Evolutionary conservation across 1,284 basidiomycete genomes (phyloP), one percentile per base, ranked within the genome.

Genomic region (Fistulina hepatica): DNA sequence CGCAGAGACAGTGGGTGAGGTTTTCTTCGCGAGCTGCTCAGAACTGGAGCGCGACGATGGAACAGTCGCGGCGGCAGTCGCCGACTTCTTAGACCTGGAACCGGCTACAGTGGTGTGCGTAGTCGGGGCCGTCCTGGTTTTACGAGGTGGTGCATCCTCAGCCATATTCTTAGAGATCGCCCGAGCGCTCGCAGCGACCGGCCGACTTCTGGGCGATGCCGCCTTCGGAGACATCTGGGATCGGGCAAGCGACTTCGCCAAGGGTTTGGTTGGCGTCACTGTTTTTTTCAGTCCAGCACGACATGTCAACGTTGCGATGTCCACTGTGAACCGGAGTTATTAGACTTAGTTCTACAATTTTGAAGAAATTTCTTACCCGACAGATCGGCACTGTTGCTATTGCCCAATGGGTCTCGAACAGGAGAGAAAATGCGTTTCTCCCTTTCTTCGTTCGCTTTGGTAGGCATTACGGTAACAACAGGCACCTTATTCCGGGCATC

Each of bases 331-430:
- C 10, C 3, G 19, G 10, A 4, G 10, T 31, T 19, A n/a, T n/a
- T 44, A 8, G 33, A 17, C 15, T 49, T 48, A 20, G 42, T 33
- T 30, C 44, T 30, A 27, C 39, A 26, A 23, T 17, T 13, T 55
- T 43, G 50, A 52, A 45, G 3, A 16, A 34, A 15, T 15, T 12
- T 36, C 52, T 33, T 44, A 58, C 53, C 44, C 23, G 56, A 55
- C 24, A 59, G 51, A 36, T 54, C 51, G 33, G 45, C 53, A 47
- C 37, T 47, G 44, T 43, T 54, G 34, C 53, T 59, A 25, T 65
- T 66, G 34, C 65, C 61, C 5, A 63, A 56, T 7, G 69, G 67
- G 36, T 60, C 61, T 41, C 63, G 58, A 9, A 53, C 48, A 6
- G 64, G 67, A 6, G 67, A 64, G 37, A 67, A 56, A 2, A 59